These are phyloP conservation scores for Yarrowia galli DNA, from an alignment of 1,139 yeast genomes.

Conservation along the genomic window DNA sequence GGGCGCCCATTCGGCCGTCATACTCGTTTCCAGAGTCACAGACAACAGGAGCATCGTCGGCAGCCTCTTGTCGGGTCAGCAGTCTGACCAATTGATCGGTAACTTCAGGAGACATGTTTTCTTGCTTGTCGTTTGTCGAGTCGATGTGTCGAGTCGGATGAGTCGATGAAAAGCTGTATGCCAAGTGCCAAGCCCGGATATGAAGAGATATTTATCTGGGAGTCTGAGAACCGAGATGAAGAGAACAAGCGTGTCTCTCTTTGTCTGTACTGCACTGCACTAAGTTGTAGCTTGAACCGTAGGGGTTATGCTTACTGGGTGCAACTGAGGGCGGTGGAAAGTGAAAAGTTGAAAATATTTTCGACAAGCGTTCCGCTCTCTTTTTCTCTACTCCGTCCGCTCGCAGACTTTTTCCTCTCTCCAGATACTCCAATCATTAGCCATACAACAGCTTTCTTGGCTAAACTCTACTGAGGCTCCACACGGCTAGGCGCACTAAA, in stretches of 20 bases:
- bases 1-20: conserved; percentile 63
- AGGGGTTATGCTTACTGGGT: conserved; percentile 23
- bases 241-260: conserved; percentile 13
- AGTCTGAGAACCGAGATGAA: neutral
- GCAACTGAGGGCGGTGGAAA: neutral
- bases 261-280: conserved; percentile 15
- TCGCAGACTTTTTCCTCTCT: neutral
- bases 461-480: conserved; percentile 4
- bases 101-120: conserved; percentile 16
- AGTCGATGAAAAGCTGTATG: neutral
- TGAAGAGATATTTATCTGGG: conserved; percentile 33
- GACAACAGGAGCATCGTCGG: conserved; percentile 1
- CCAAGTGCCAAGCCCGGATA: conserved; percentile 20
- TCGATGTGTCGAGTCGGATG: neutral
- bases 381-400: neutral
- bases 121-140: neutral
- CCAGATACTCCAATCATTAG: neutral
- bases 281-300: conserved; percentile 22
- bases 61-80: conserved; percentile 7
- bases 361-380: neutral
- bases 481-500: conserved; percentile 10
- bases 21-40: conserved; percentile 50
- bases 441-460: conserved; percentile 13
- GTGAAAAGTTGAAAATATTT: neutral
- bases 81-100: conserved; percentile 8